These are phyloP conservation scores for Sarcodon aspratus DNA, from an alignment of 768 basidiomycete species.

Conservation along the genomic window DNA sequence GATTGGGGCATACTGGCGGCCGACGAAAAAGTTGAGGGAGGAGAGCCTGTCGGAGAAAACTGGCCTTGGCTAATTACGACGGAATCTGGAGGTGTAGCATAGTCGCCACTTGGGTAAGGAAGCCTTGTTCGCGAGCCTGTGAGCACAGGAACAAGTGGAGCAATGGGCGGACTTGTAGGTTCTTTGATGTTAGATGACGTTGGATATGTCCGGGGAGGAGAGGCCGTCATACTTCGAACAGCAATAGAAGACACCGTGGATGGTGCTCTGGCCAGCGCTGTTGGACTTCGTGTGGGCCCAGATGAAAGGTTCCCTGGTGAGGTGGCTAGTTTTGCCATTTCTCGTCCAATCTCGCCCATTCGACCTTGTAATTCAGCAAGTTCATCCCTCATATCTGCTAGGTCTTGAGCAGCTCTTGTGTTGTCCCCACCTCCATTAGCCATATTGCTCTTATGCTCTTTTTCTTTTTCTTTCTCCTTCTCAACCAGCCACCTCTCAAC, in stretches of 20 bases:
- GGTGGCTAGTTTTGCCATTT: slow-evolving; percentile 65
- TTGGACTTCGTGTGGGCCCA: slow-evolving; percentile 35
- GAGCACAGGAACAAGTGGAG: slow-evolving; percentile 32
- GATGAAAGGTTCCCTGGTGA: slow-evolving; percentile 41
- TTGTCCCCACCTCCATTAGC: background rate
- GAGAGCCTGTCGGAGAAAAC: slow-evolving; percentile 42
- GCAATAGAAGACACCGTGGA: slow-evolving; percentile 36
- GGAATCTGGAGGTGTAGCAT: slow-evolving; percentile 51
- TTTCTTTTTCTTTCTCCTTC: slow-evolving; percentile 60
- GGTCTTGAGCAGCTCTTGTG: slow-evolving; percentile 7
- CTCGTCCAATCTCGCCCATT: slow-evolving; percentile 63
- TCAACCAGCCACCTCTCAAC: slow-evolving; percentile 88
- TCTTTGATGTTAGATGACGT: slow-evolving; percentile 32
- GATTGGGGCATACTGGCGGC: slow-evolving; percentile 21
- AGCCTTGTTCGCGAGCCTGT: slow-evolving; percentile 39
- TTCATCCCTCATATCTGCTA: slow-evolving; percentile 54
- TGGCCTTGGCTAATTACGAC: slow-evolving; percentile 22
- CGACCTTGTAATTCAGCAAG: slow-evolving; percentile 65
- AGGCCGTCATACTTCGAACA: slow-evolving; percentile 22
- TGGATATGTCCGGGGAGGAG: slow-evolving; percentile 15
- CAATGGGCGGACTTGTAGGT: slow-evolving; percentile 48
- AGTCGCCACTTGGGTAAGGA: slow-evolving; percentile 80
- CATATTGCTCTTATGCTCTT: background rate
- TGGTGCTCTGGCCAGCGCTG: slow-evolving; percentile 31
- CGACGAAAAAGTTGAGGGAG: slow-evolving; percentile 23